Conservation (phyloP, 2,329 filamentous ascomycete species). For the Curvularia lunata region DNA sequence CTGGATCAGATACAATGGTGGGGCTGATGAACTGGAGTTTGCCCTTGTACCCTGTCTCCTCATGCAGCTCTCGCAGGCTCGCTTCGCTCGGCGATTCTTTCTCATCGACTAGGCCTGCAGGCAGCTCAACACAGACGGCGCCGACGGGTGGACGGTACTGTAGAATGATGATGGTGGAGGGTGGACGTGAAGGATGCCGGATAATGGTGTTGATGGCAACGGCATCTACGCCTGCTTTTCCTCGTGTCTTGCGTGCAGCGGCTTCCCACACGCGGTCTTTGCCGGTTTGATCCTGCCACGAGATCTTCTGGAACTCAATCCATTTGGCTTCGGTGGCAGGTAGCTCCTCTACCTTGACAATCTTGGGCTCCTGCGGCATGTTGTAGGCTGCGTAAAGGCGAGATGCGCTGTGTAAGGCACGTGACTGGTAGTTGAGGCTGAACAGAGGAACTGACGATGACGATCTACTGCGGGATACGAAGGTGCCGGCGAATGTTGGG, state of each 20-base stretch:
- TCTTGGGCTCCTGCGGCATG: conserved; percentile 42
- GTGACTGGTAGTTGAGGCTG: background rate
- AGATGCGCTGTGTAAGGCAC: conserved; percentile 23
- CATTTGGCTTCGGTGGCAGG: conserved; percentile 61
- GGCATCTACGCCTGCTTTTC: conserved; percentile 64
- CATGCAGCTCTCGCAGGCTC: conserved; percentile 64
- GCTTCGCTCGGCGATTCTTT: conserved; percentile 63
- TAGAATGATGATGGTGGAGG: conserved; percentile 62
- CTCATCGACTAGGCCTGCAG: conserved; percentile 65
- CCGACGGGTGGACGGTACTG: conserved; percentile 67
- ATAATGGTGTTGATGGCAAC: conserved; percentile 65
- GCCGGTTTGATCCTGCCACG: conserved; percentile 56
- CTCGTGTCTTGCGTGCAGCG: conserved; percentile 59
- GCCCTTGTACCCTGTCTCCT: conserved; percentile 69
- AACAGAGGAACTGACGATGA: background rate
- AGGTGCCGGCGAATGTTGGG: background rate
- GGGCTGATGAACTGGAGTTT: conserved; percentile 61
- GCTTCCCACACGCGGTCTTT: conserved; percentile 58
- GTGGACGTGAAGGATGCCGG: conserved; percentile 54
- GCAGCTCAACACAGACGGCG: conserved; percentile 65
- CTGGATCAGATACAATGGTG: conserved; percentile 70
- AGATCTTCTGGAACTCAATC: conserved; percentile 63
- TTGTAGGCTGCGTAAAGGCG: conserved; percentile 35
- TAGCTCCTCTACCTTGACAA: conserved; percentile 54
- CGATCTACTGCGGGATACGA: background rate